Conservation (phyloP, 345 rosid genomes). For the Schrenkiella parvula region DNA sequence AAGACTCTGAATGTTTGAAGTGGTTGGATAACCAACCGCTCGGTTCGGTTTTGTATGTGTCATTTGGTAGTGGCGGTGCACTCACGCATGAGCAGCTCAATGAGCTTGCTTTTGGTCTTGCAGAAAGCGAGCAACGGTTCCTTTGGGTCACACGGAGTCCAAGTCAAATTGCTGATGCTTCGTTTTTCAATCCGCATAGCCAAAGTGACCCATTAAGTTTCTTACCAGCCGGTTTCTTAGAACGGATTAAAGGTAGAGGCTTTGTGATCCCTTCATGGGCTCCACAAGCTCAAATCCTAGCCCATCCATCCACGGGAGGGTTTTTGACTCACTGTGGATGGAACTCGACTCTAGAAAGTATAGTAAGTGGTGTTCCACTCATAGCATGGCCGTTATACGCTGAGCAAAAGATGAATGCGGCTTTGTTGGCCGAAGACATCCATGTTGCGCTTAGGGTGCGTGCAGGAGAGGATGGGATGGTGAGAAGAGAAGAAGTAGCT, state of each 20-base stretch:
- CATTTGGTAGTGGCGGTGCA: conserved; percentile 94
- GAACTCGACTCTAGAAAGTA: conserved; percentile 80
- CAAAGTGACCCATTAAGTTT: conserved; percentile 47
- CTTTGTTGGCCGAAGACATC: conserved; percentile 45
- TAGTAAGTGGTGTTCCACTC: conserved; percentile 68
- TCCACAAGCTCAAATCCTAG: conserved; percentile 72
- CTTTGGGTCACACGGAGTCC: conserved; percentile 83
- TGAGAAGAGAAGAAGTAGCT: conserved; percentile 52
- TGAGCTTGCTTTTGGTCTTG: conserved; percentile 81
- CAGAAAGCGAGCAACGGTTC: conserved; percentile 71
- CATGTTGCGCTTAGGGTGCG: conserved; percentile 44
- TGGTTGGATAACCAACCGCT: conserved; percentile 83
- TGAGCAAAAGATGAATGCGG: conserved; percentile 82
- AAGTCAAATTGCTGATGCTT: conserved; percentile 43
- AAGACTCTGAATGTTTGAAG: conserved; percentile 43
- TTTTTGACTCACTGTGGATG: conserved; percentile 86
- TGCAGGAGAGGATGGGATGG: conserved; percentile 36
- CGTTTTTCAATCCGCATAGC: conserved; percentile 44
- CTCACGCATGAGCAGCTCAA: conserved; percentile 52
- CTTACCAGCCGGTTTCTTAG: conserved; percentile 71
- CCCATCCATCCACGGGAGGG: conserved; percentile 76
- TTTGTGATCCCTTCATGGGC: conserved; percentile 74
- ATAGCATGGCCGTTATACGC: conserved; percentile 94
- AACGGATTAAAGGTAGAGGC: conserved; percentile 55
- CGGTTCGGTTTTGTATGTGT: conserved; percentile 77